phyloP scores from a whole-genome alignment of 1,284 basidiomycete genomes.

The Marasmius fiardii region DNA sequence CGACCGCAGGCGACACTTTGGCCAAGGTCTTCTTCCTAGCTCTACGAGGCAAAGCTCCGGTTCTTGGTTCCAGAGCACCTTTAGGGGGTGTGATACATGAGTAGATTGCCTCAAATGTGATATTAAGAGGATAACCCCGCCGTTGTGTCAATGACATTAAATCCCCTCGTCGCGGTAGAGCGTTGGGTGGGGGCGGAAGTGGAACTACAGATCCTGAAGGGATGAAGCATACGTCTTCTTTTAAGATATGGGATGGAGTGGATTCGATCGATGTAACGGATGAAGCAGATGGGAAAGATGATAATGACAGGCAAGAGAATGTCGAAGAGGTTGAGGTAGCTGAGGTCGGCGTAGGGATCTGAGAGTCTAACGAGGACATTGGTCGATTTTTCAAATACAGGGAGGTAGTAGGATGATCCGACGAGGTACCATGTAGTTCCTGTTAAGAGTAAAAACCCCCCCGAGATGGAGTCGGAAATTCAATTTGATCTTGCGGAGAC shows the following conservation, averaged over 20 bases:
- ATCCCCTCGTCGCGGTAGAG: background rate
- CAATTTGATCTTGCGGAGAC: too few species aligned
- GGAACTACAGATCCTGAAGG: background rate
- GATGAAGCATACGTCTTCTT: background rate
- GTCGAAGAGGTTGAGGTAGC: background rate
- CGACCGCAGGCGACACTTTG: too few species aligned
- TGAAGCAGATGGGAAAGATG: background rate
- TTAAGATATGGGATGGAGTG: background rate
- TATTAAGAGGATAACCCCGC: background rate
- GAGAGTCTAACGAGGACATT: too few species aligned
- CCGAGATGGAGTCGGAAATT: too few species aligned
- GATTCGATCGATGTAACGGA: background rate
- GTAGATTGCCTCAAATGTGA: background rate
- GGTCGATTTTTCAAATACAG: too few species aligned
- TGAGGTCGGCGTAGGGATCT: too few species aligned
- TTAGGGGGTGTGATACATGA: background rate
- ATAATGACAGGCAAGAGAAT: background rate
- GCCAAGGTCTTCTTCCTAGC: background rate
- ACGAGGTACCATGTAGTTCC: too few species aligned
- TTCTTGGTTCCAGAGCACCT: background rate
- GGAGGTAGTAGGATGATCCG: too few species aligned
- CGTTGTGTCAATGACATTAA: background rate
- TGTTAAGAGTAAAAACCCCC: too few species aligned
- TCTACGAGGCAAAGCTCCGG: background rate
- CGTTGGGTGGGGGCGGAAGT: background rate